Evolutionary conservation across 495 filamentous ascomycete genomes (phyloP), one percentile per base, ranked within the genome.

Genomic region (Neurospora sp.): DNA sequence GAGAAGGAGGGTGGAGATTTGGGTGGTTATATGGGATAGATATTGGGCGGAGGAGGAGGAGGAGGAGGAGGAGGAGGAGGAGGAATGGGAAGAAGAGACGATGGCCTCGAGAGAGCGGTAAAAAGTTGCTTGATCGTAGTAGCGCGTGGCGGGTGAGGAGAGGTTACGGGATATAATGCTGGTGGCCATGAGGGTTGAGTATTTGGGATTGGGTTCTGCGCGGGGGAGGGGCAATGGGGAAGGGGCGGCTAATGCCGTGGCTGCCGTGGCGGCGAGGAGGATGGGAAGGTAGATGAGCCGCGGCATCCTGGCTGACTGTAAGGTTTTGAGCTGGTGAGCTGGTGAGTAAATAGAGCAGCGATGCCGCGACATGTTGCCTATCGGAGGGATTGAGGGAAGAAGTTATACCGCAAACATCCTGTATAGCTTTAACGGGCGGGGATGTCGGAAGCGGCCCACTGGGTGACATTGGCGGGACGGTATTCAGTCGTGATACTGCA

Each of bases 161-260:
- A 87, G 83, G 40, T 82, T 82, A 40, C 82, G 81, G 38, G 76
- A 72, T 70, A 88, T 87, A 73, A 86, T 80, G 69, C 83, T 86
- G 74, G 87, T 82, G 42, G 84, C 82, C 75, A 84, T 82, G 78
- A 82, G 82, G 27, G 78, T 76, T 2, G 84, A 83, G 71, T 86
- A 86, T 44, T 44, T 44, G 18, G 18, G 42, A 31, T 10, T 44
- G 42, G 27, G 27, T 31, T 31, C 27, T 31, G 27, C 27, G 27
- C 27, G 27, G 27, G 27, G 27, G 27, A 31, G 27, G 27, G 27
- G 27, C 27, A 31, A 31, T 31, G 27, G 27, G 42, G 42, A 44
- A n/a, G 42, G 42, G 42, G 40, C 40, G 42, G 42, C 42, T n/a
- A n/a, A n/a, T 9, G 42, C 7, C 42, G 18, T 44, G 42, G 18